Evolutionary conservation across 2,329 filamentous ascomycete species (phyloP), one percentile per base, ranked within the genome.

Genomic region (Ascochyta pisi): DNA sequence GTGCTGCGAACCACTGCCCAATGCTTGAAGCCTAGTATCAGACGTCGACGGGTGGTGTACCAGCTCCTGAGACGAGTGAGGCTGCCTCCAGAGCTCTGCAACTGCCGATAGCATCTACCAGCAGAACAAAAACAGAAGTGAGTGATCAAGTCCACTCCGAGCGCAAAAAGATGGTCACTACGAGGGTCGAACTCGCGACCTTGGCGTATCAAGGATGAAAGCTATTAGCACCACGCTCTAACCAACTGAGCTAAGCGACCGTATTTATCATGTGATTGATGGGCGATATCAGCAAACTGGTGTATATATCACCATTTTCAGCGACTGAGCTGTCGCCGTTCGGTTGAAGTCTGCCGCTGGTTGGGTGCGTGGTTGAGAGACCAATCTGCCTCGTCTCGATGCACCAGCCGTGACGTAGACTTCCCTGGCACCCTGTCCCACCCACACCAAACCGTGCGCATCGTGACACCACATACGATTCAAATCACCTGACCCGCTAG

Each of bases 221-320:
- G 26, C 54, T 57, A 55, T 59, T 59, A 59, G 56, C 56, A 59
- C 56, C 56, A 59, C 56, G 56, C 56, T 59, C 56, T 59, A 59
- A 59, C 56, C 52, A 59, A 59, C 56, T 59, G 55, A 58, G 55
- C 55, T 58, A 58, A 58, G 50, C 55, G 55, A 58, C 55, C 55
- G 8, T 15, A 1, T 12, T 44, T 22, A 31, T 47, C 44, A 54
- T 48, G 44, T 37, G 24, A 37, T 50, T 37, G 6, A 31, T 27
- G 7, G 39, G 7, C 9, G 1, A 3, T 2, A 9, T 0, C 0
- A 9, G 8, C 9, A 29, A 9, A 10, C 8, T 2, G 1, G 8
- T 29, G 9, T 29, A 3, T 29, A 10, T 10, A 29, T 10, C 1
- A 29, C 27, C 8, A 10, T 2, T 10, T 4, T 10, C 1, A 29